Evolutionary conservation across 495 filamentous ascomycete genomes (phyloP).

Genomic region (Podospora tetraspora): DNA sequence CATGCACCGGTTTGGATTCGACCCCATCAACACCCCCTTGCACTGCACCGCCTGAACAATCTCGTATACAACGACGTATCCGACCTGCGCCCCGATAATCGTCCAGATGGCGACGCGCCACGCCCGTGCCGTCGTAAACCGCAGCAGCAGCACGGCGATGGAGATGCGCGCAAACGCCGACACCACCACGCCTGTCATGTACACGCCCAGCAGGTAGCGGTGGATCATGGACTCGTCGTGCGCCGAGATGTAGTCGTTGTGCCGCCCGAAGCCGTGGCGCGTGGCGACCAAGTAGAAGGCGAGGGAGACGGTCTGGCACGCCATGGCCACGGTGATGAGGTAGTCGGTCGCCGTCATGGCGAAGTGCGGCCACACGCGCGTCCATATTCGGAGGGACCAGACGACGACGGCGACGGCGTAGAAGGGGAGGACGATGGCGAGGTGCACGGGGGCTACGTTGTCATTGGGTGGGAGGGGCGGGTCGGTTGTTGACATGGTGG

Average conservation of each 20-base stretch:
- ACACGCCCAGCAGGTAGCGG: constrained; percentile 2
- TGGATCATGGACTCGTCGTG: not conserved
- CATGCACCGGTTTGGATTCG: not conserved
- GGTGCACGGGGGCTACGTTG: not conserved
- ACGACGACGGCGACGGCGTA: constrained; percentile 5
- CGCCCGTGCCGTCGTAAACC: not conserved
- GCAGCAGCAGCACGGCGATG: constrained; percentile 2
- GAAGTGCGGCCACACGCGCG: not conserved
- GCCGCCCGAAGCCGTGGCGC: constrained; percentile 5
- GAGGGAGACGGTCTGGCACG: not conserved
- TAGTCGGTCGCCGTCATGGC: constrained; percentile 3
- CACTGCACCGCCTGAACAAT: constrained; percentile 10
- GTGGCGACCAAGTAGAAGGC: not conserved
- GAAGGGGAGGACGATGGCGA: not conserved
- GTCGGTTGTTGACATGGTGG: not conserved
- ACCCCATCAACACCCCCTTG: not conserved
- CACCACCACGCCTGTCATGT: not conserved
- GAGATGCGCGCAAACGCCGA: constrained; percentile 11
- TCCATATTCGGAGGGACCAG: not conserved
- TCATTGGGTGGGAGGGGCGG: not conserved
- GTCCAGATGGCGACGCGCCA: constrained; percentile 8
- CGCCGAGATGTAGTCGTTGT: not conserved
- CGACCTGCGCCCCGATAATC: not conserved
- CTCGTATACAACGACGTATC: not conserved
- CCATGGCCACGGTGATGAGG: not conserved